phyloP scores from a whole-genome alignment of 495 filamentous ascomycete species.

The Parathielavia appendiculata region DNA sequence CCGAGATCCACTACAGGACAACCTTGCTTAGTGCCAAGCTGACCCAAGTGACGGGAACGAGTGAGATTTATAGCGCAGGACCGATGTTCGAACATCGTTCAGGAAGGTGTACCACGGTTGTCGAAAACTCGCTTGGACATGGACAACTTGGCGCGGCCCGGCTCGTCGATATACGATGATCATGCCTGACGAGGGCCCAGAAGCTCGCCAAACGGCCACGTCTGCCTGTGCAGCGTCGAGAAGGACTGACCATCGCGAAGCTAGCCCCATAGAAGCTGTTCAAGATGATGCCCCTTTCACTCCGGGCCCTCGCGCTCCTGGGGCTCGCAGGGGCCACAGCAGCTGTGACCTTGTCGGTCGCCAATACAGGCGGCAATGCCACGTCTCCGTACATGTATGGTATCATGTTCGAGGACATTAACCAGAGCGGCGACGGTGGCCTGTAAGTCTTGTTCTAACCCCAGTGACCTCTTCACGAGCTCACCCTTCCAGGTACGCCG shows the following conservation, averaged over 20 bases:
- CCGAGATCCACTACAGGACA: background rate
- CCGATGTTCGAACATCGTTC: too few species aligned
- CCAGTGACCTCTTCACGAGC: background rate
- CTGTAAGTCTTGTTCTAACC: background rate
- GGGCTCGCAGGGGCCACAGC: constrained; percentile 3
- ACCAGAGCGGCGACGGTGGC: constrained; percentile 73
- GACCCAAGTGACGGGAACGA: too few species aligned
- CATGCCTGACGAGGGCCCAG: too few species aligned
- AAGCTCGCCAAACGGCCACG: background rate
- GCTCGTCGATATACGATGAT: too few species aligned
- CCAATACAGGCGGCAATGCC: constrained; percentile 2
- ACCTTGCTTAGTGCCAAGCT: too few species aligned
- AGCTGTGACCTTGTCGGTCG: constrained; percentile 1
- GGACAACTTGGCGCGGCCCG: too few species aligned
- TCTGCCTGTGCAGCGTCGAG: background rate
- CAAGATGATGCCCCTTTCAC: constrained; percentile 5
- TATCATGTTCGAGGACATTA: constrained; percentile 52
- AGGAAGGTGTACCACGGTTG: too few species aligned
- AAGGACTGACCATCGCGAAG: background rate
- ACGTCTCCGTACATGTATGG: constrained; percentile 9
- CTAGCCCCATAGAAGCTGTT: background rate
- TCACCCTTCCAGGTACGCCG: constrained; percentile 53
- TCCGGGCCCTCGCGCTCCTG: constrained; percentile 6
- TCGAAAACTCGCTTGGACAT: too few species aligned
- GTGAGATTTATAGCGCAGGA: too few species aligned